Base-by-base conservation (phyloP, 352 stramenopile genomes). In the Phytophthora uliginosa region DNA sequence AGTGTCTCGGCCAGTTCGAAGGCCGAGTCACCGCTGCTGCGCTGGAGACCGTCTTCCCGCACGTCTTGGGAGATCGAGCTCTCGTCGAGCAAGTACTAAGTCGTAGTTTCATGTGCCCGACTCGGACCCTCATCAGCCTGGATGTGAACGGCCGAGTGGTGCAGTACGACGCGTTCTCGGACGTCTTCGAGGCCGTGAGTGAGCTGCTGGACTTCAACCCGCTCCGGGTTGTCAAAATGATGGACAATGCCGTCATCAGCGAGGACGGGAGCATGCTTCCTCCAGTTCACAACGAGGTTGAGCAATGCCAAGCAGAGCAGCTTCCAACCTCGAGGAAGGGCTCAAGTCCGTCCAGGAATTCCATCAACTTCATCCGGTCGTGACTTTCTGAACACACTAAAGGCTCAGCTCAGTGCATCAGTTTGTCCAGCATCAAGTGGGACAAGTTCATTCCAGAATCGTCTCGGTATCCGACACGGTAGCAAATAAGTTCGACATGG, bases 161-260 rank as follows among this genome's bases (percentile, higher is more conserved):
- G 1, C 68, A 76, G 34, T 82, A 82, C 52, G 71, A 85, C 50
- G 73, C 68, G 4, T 66, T 73, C 38, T 73, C 78, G 13, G 76
- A 86, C 60, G 77, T 86, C 18, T 76, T 87, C 42, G 20, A 69
- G 10, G 80, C 65, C 4, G 63, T 90, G 42, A 70, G 33, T 5
- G 31, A 47, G 12, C 31, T 81, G 10, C 48, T 85, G 51, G 62
- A 62, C 45, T 65, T 57, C 4, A 66, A 78, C n/a, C 42, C 59
- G 5, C 22, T 63, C 36, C 68, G 58, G 26, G 63, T 78, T 13
- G 51, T 71, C 26, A 48, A 13, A 12, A 12, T 83, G 5, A 73
- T 85, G 73, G 34, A 52, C 9, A 50, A 73, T n/a, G 78, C 73
- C n/a, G 18, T 34, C 36, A 81, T 85, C 66, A 52, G 36, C 45